phyloP scores from a whole-genome alignment of 805 yeast species.

The Priceomyces castillae region DNA sequence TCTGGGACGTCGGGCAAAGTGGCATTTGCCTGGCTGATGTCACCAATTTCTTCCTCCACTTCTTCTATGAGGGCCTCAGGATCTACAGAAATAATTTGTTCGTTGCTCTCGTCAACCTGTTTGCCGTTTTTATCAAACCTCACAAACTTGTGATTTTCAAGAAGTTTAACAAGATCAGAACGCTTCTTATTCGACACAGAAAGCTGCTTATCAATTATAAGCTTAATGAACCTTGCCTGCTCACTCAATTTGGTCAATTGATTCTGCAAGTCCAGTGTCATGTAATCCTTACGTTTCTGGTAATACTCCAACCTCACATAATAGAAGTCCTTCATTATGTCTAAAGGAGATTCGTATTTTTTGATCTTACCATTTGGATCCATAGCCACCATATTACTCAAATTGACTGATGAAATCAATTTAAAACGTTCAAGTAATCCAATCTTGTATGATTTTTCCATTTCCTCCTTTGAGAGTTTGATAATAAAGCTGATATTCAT shows the following conservation, averaged over 20 bases:
- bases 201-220: slow-evolving; percentile 77
- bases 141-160: slow-evolving; percentile 67
- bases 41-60: slow-evolving; percentile 42
- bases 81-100: slow-evolving; percentile 18
- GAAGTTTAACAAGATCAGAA: slow-evolving; percentile 57
- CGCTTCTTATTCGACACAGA: slow-evolving; percentile 74
- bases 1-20: slow-evolving; percentile 25
- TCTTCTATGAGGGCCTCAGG: slow-evolving; percentile 41
- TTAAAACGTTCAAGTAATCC: slow-evolving; percentile 88
- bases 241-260: slow-evolving; percentile 71
- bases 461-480: slow-evolving; percentile 71
- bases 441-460: slow-evolving; percentile 69
- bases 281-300: slow-evolving; percentile 83
- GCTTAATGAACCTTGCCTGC: slow-evolving; percentile 88
- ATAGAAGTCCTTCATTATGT: slow-evolving; percentile 81
- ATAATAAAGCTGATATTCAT: slow-evolving; percentile 75
- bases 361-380: slow-evolving; percentile 86
- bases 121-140: slow-evolving; percentile 69
- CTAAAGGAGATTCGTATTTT: slow-evolving; percentile 71
- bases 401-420: slow-evolving; percentile 61
- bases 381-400: slow-evolving; percentile 93
- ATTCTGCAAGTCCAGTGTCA: slow-evolving; percentile 66
- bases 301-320: slow-evolving; percentile 84
- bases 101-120: slow-evolving; percentile 48
- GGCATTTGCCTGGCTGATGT: slow-evolving; percentile 18